A percentile compares a stretch with the other conserved stretches of the same genome.
These are phyloP conservation scores for Mortierella sp. DNA, from an alignment of 371 early-diverging fungal species.

Conservation along the genomic window DNA sequence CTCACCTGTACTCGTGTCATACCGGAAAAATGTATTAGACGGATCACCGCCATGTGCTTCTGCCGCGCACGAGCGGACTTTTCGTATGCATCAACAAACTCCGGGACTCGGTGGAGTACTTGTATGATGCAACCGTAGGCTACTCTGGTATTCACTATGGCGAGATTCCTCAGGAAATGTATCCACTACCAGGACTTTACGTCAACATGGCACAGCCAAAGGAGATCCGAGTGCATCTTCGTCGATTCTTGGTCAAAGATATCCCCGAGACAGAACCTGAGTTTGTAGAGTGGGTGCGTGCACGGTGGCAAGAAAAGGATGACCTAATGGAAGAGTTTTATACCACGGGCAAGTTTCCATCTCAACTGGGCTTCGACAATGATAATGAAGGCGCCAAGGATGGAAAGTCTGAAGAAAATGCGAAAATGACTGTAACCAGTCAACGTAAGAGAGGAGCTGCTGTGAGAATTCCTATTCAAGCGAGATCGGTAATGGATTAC, in stretches of 20 bases:
- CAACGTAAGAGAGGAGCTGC: slow-evolving; percentile 16
- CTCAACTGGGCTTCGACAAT: slow-evolving; percentile 34
- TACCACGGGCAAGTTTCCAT: slow-evolving; percentile 73
- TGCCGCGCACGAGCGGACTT: slow-evolving; percentile 86
- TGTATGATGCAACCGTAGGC: slow-evolving; percentile 89
- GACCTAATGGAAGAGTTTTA: slow-evolving; percentile 84
- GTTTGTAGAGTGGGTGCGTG: slow-evolving; percentile 81
- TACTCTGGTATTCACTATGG: slow-evolving; percentile 80
- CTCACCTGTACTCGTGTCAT: not conserved
- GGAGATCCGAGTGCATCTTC: slow-evolving; percentile 79
- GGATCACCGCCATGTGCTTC: slow-evolving; percentile 67
- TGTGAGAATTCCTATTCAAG: slow-evolving; percentile 42
- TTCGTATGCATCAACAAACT: slow-evolving; percentile 70
- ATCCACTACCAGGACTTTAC: slow-evolving; percentile 76
- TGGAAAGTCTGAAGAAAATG: not conserved
- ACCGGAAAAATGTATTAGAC: slow-evolving; percentile 42
- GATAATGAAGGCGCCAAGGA: slow-evolving; percentile 11
- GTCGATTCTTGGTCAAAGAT: slow-evolving; percentile 68
- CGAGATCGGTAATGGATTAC: slow-evolving; percentile 29
- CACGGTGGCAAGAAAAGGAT: slow-evolving; percentile 88
- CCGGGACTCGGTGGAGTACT: slow-evolving; percentile 68
- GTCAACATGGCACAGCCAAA: slow-evolving; percentile 74
- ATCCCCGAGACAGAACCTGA: slow-evolving; percentile 72
- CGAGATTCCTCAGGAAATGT: slow-evolving; percentile 81
- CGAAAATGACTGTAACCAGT: not conserved